A percentile compares a stretch with the other conserved stretches of the same genome.
Conservation (phyloP, 805 yeast genomes). For the Starmerella bombi region DNA sequence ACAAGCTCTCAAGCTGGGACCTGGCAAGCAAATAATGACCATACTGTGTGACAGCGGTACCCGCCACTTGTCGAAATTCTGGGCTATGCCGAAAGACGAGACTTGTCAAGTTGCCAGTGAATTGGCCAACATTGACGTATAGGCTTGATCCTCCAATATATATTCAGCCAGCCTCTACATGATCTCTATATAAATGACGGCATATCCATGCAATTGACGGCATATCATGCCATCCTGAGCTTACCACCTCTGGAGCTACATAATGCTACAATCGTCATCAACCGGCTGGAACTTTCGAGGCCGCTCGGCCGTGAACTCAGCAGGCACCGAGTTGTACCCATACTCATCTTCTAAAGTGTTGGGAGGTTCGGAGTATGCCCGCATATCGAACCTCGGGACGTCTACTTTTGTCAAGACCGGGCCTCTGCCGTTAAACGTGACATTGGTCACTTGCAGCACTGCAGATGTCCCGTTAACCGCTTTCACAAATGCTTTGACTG, state of each 20-base stretch:
- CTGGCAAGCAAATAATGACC: slow-evolving; percentile 63
- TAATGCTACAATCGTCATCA: background rate
- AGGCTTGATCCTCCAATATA: background rate
- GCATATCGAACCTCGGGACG: background rate
- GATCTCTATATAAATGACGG: no score
- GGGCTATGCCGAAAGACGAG: slow-evolving; percentile 35
- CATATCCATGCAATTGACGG: no score
- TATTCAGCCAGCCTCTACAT: no score
- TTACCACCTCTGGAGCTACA: background rate
- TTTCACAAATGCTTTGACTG: background rate
- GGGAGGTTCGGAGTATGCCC: background rate
- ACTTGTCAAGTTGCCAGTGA: background rate
- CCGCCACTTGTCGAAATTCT: slow-evolving; percentile 81
- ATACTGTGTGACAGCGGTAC: slow-evolving; percentile 88
- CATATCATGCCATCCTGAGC: no score
- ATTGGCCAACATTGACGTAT: background rate
- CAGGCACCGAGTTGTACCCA: background rate
- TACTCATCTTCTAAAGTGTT: background rate
- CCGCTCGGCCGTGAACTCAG: slow-evolving; percentile 41
- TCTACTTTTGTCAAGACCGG: background rate
- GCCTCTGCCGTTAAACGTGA: slow-evolving; percentile 7
- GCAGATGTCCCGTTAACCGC: slow-evolving; percentile 1
- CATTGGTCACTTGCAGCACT: background rate
- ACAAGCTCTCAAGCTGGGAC: slow-evolving; percentile 37
- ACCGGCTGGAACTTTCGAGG: slow-evolving; percentile 7